Evolutionary conservation across 805 yeast species (phyloP).

Genomic region (Saturnispora galanensis): DNA sequence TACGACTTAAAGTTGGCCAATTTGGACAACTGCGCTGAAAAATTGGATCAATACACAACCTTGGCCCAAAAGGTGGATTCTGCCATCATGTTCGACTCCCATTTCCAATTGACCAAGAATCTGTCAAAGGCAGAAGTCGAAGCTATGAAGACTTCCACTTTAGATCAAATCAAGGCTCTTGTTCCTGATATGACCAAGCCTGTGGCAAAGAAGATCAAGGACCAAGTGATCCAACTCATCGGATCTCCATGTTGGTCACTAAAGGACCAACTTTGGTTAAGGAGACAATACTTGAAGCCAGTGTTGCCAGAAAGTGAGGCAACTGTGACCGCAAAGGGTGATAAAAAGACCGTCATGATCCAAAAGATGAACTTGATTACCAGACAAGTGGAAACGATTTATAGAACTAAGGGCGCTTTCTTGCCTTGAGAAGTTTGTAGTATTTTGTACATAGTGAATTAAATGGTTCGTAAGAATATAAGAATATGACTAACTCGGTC

Average conservation of each 20-base stretch:
- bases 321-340: conserved; percentile 23
- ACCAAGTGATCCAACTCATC: conserved; percentile 35
- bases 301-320: conserved; percentile 43
- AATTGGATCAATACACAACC: conserved; percentile 26
- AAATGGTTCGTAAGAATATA: too few relatives aligned
- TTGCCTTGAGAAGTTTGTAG: conserved; percentile 5
- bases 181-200: conserved; percentile 17
- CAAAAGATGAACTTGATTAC: conserved; percentile 54
- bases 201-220: conserved; percentile 30
- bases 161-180: conserved; percentile 14
- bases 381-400: conserved; percentile 41
- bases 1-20: conserved; percentile 37
- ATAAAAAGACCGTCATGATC: conserved; percentile 40
- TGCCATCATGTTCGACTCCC: conserved; percentile 39
- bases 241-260: conserved; percentile 29
- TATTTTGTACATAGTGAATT: too few relatives aligned
- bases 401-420: conserved; percentile 46
- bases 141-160: conserved; percentile 15
- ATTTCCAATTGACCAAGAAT: conserved; percentile 31
- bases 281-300: conserved; percentile 42
- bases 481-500: too few relatives aligned
- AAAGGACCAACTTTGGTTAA: conserved; percentile 31
- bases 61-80: conserved; percentile 34
- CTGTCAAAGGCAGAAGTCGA: conserved; percentile 28
- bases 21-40: conserved; percentile 21